Evolutionary conservation across 1,284 basidiomycete species (phyloP).

Genomic region (Cryptococcus deneoformans): DNA sequence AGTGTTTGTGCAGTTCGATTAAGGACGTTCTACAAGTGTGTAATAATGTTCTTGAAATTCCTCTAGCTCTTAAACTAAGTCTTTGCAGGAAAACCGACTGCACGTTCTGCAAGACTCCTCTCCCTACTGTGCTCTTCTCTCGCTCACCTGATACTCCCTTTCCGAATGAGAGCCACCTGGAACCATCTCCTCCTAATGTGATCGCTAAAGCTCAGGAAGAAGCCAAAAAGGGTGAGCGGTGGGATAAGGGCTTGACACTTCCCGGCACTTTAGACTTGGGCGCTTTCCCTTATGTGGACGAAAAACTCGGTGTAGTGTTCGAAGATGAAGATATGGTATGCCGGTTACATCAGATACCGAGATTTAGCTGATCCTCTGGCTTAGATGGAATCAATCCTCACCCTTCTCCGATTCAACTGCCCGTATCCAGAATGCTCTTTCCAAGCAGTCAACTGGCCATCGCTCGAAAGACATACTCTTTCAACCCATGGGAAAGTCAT

Average conservation of each 20-base stretch:
- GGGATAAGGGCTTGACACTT: slow-evolving; percentile 38
- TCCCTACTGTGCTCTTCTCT: slow-evolving; percentile 79
- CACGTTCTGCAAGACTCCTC: slow-evolving; percentile 94
- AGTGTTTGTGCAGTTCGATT: slow-evolving; percentile 84
- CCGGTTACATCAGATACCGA: not conserved
- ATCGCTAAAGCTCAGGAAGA: slow-evolving; percentile 38
- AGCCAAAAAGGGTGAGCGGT: slow-evolving; percentile 37
- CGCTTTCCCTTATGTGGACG: slow-evolving; percentile 62
- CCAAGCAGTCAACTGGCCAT: slow-evolving; percentile 81
- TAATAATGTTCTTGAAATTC: not conserved
- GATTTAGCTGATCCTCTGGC: not conserved
- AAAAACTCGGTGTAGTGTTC: slow-evolving; percentile 76
- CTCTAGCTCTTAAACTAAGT: slow-evolving; percentile 5
- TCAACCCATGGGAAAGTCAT: slow-evolving; percentile 67
- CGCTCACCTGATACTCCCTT: slow-evolving; percentile 63
- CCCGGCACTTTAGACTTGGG: slow-evolving; percentile 43
- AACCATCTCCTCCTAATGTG: slow-evolving; percentile 50
- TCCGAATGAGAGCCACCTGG: slow-evolving; percentile 58
- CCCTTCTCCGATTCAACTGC: slow-evolving; percentile 85
- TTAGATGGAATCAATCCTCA: slow-evolving; percentile 85
- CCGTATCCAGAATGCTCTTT: slow-evolving; percentile 77
- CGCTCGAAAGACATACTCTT: slow-evolving; percentile 64
- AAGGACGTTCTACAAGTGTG: slow-evolving; percentile 81
- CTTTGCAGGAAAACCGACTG: slow-evolving; percentile 66
- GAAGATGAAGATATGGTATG: slow-evolving; percentile 77